Percentiles rank a stretch among this genome's conserved stretches.
These are phyloP conservation scores for Dactylellina sp. DNA, from an alignment of 2,329 filamentous ascomycete genomes.

Conservation along the genomic window DNA sequence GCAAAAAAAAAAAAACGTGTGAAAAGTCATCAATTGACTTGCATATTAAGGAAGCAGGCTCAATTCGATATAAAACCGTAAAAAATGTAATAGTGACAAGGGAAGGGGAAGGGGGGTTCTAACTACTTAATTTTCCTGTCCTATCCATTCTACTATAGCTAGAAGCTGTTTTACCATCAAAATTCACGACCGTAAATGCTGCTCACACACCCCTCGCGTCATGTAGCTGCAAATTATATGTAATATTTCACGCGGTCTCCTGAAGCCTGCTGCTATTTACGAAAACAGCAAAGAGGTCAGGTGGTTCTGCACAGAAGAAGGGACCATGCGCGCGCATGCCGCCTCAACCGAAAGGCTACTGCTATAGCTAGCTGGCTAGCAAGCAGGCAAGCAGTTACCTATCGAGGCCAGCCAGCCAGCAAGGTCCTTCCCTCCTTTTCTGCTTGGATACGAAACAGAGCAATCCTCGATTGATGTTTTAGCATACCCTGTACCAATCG, in stretches of 20 bases:
- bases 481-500: no score
- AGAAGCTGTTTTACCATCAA: no score
- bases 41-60: constrained; percentile 34
- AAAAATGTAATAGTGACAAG: constrained; percentile 9
- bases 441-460: constrained; percentile 27
- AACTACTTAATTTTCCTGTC: no score
- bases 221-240: constrained; percentile 49
- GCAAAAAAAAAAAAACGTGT: constrained; percentile 12
- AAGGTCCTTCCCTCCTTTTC: background rate
- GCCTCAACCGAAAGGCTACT: constrained; percentile 37
- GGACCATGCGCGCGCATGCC: constrained; percentile 54
- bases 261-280: background rate
- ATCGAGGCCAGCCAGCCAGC: no score
- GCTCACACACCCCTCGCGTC: constrained; percentile 12
- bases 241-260: constrained; percentile 22
- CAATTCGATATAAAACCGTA: constrained; percentile 24
- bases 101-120: no score
- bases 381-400: no score
- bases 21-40: constrained; percentile 39
- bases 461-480: background rate
- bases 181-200: no score
- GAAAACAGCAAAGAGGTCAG: constrained; percentile 52
- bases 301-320: constrained; percentile 49
- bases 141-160: no score
- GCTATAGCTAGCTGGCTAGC: no score